These are phyloP conservation scores for Zygnema circumcarinatum DNA, from an alignment of 139 green algal genomes.

Conservation along the genomic window DNA sequence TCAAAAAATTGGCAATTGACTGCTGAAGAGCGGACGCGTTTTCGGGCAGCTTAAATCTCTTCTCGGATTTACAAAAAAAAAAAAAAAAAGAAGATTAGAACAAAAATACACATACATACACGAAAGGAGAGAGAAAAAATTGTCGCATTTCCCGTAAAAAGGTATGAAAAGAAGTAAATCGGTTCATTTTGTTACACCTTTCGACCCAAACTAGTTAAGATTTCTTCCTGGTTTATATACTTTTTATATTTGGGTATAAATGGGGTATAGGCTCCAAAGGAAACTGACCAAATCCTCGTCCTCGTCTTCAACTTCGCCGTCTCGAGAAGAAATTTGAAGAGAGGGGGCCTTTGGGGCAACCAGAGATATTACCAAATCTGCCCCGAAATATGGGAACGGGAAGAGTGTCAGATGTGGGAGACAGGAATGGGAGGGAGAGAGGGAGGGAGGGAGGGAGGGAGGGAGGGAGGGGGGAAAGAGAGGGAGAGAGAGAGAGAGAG, in stretches of 20 bases:
- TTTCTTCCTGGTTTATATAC: no score
- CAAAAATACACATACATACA: neutral
- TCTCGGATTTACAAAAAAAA: neutral
- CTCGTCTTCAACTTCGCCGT: slow-evolving; percentile 26
- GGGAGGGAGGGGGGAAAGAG: no score
- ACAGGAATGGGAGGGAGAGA: no score
- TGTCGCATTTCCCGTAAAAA: neutral
- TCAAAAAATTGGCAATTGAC: neutral
- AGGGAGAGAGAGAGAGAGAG: no score
- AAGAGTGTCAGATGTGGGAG: no score
- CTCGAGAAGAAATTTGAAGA: neutral
- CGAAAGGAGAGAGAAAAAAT: neutral
- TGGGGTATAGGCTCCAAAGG: no score
- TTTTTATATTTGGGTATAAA: no score
- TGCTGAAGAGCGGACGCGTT: slow-evolving; percentile 8
- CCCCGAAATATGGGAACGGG: neutral
- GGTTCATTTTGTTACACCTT: no score
- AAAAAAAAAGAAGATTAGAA: neutral
- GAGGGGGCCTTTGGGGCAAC: slow-evolving; percentile 4
- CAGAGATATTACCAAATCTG: slow-evolving; percentile 17
- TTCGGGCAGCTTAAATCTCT: slow-evolving; percentile 12
- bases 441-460: no score
- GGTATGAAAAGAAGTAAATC: no score
- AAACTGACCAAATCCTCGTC: slow-evolving; percentile 21
- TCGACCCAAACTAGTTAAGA: no score